These are phyloP conservation scores for Lentinus tigrinus DNA, from an alignment of 768 basidiomycete species.

Conservation along the genomic window DNA sequence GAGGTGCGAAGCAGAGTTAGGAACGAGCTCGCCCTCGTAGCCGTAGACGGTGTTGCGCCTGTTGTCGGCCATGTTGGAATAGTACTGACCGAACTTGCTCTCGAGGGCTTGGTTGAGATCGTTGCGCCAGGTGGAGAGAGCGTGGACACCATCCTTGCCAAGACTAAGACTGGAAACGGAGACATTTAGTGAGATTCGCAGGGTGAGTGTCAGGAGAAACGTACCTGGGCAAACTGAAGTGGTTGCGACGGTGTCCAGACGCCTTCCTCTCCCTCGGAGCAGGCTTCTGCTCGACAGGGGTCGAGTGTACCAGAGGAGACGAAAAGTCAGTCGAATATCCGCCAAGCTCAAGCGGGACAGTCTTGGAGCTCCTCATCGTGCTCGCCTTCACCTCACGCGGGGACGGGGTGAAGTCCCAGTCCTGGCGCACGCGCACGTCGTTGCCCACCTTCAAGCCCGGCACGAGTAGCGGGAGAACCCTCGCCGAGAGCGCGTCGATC, in stretches of 20 bases:
- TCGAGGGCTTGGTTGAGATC: constrained; percentile 56
- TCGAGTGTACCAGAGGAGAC: constrained; percentile 59
- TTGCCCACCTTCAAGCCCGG: constrained; percentile 61
- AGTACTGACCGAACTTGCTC: constrained; percentile 37
- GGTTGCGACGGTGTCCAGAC: constrained; percentile 57
- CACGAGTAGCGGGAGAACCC: constrained; percentile 64
- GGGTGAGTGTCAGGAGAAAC: neutral
- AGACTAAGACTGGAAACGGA: constrained; percentile 50
- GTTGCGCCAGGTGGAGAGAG: constrained; percentile 48
- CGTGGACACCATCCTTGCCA: constrained; percentile 55
- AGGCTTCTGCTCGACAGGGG: constrained; percentile 43
- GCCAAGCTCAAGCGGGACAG: constrained; percentile 31
- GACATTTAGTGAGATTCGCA: neutral
- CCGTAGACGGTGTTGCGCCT: constrained; percentile 43
- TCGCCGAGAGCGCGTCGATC: constrained; percentile 71
- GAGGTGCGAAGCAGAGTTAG: constrained; percentile 26
- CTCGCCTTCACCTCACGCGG: constrained; percentile 1
- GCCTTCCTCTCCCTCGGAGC: constrained; percentile 39
- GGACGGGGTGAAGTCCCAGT: constrained; percentile 20
- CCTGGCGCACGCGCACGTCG: constrained; percentile 50
- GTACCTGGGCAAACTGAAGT: constrained; percentile 69
- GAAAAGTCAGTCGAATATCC: constrained; percentile 42
- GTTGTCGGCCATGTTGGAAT: constrained; percentile 39
- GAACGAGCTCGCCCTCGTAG: constrained; percentile 20
- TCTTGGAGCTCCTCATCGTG: constrained; percentile 16